Conservation (phyloP, 2,329 filamentous ascomycete genomes). For the Fusarium staphyleae region DNA sequence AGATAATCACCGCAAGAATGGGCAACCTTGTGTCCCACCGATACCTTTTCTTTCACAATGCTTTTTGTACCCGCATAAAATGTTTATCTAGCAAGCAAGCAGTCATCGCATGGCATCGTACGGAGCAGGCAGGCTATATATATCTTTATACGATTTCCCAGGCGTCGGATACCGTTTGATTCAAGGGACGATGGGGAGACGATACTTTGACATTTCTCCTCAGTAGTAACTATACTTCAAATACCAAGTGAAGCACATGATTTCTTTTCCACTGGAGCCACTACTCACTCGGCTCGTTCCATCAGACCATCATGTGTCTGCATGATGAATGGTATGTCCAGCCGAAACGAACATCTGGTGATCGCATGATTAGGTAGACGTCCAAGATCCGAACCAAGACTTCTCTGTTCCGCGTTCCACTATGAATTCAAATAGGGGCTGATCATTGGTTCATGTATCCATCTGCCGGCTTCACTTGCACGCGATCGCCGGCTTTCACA, state of each 20-base stretch:
- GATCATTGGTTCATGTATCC: background rate
- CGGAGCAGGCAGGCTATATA: constrained; percentile 28
- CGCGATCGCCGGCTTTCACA: constrained; percentile 7
- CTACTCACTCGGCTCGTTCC: background rate
- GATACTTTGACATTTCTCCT: background rate
- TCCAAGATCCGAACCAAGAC: constrained; percentile 1
- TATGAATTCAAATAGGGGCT: background rate
- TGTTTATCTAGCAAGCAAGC: constrained; percentile 15
- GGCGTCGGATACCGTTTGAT: constrained; percentile 7
- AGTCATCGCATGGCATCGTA: constrained; percentile 29
- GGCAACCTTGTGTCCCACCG: background rate
- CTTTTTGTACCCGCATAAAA: background rate
- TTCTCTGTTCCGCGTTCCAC: background rate
- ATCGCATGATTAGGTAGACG: constrained; percentile 7
- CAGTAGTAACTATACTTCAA: constrained; percentile 8
- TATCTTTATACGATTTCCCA: background rate
- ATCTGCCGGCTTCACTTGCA: constrained; percentile 6
- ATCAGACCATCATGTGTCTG: background rate
- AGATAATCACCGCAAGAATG: background rate
- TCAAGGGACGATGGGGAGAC: background rate
- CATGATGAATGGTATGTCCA: background rate
- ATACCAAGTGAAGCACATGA: background rate
- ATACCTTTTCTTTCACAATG: background rate
- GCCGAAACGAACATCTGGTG: constrained; percentile 4
- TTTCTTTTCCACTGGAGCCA: background rate